Evolutionary conservation across 495 filamentous ascomycete genomes (phyloP).

Genomic region (Apiosordaria backusii): DNA sequence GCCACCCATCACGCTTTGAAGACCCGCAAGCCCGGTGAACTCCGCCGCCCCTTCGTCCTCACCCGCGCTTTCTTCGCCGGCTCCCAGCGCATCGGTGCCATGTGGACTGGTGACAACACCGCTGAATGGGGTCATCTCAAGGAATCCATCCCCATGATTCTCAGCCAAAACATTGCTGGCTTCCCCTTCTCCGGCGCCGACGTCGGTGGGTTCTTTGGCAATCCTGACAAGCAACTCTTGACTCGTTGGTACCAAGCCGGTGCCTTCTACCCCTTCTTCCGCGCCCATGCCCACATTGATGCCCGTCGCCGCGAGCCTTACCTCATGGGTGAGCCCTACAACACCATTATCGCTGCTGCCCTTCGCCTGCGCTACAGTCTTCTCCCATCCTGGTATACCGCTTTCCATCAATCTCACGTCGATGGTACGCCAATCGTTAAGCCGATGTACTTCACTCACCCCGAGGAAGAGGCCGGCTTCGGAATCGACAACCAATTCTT

Average conservation of each 20-base stretch:
- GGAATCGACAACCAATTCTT: conserved; percentile 92
- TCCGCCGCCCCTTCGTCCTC: conserved; percentile 78
- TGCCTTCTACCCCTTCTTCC: conserved; percentile 98
- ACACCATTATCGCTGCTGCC: conserved; percentile 78
- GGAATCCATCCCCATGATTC: conserved; percentile 83
- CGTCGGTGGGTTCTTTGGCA: conserved; percentile 97
- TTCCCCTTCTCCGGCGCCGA: conserved; percentile 95
- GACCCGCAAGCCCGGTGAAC: conserved; percentile 74
- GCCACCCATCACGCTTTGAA: conserved; percentile 83
- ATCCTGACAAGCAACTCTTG: conserved; percentile 84
- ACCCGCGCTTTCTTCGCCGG: conserved; percentile 90
- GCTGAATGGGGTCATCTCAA: conserved; percentile 89
- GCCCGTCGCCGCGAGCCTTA: conserved; percentile 93
- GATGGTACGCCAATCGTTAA: conserved; percentile 83
- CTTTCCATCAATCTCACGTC: conserved; percentile 82
- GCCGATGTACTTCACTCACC: conserved; percentile 89
- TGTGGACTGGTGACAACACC: conserved; percentile 98
- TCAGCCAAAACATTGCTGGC: conserved; percentile 85
- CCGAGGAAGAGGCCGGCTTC: conserved; percentile 80
- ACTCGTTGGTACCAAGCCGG: conserved; percentile 96
- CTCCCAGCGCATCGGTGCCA: conserved; percentile 82
- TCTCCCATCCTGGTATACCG: conserved; percentile 93
- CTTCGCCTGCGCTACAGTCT: conserved; percentile 85
- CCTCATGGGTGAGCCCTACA: conserved; percentile 78
- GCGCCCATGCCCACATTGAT: conserved; percentile 96